Percentiles rank a stretch among this genome's conserved stretches.
These are phyloP conservation scores for Lichtheimia ornata DNA, from an alignment of 371 early-diverging fungal species.

Conservation along the genomic window DNA sequence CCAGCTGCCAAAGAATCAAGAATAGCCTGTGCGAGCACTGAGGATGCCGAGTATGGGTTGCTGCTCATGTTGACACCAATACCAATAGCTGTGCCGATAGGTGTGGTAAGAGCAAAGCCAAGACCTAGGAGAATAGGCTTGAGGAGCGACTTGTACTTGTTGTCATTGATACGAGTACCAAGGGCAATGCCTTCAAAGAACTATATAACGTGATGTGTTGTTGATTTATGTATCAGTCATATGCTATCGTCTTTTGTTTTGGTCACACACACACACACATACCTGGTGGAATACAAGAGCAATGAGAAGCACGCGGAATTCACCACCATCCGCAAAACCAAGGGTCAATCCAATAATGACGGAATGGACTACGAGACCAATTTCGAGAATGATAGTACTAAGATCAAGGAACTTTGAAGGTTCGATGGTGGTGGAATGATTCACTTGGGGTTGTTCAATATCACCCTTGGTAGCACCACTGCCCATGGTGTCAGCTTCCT, in stretches of 20 bases:
- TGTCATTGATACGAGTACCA: constrained; percentile 60
- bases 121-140: constrained; percentile 51
- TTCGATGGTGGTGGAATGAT: constrained; percentile 1
- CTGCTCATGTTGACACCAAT: constrained; percentile 59
- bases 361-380: constrained; percentile 86
- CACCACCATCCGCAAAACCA: constrained; percentile 64
- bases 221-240: no score
- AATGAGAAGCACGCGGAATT: constrained; percentile 71
- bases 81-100: constrained; percentile 70
- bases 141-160: constrained; percentile 42
- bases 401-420: constrained; percentile 45
- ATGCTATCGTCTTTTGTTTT: neutral
- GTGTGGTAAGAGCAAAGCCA: constrained; percentile 65
- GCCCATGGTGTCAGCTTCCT: neutral
- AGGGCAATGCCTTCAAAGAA: constrained; percentile 70
- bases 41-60: constrained; percentile 53
- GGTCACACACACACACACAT: constrained; percentile 5
- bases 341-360: constrained; percentile 85
- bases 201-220: constrained; percentile 18
- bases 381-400: constrained; percentile 73
- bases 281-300: constrained; percentile 90
- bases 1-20: constrained; percentile 67
- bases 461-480: constrained; percentile 1
- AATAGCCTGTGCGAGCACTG: constrained; percentile 56
- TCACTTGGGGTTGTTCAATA: constrained; percentile 24